Evolutionary conservation across 2,329 filamentous ascomycete genomes (phyloP), one percentile per base, ranked within the genome.

Genomic region (Epichloe baconii): DNA sequence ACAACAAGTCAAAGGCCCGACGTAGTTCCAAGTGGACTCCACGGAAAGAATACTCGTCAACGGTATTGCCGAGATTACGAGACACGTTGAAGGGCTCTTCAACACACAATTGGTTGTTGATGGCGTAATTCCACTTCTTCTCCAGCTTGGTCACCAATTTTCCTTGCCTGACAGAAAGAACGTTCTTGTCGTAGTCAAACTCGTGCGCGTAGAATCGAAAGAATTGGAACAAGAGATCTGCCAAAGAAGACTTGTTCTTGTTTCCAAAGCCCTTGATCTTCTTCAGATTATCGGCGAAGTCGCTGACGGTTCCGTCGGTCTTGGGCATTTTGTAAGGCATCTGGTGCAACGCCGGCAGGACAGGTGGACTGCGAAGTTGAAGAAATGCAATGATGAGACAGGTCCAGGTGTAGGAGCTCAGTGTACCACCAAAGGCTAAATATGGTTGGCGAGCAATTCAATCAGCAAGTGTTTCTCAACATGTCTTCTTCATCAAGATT

Each of bases 331-430:
- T 71, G 49, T 69, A 66, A 4, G 69, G 69, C 47, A 78, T 71
- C 62, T 89, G 83, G 64, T 97, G 93, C 36, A 98, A 74, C 15
- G 86, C 82, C 4, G 93, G 93, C 21, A 98, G 70, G 50, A 98
- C 80, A 0, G 91, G 86, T 15, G 88, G 86, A 53, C 85, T 77
- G 60, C 89, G 82, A 48, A 88, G 85, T 68, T 98, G 93, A 26
- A 98, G 77, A 63, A 97, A 98, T 59, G 89, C 94, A 64, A 98
- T 85, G 58, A 97, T 95, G 76, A 98, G 81, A 68, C 93, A 98
- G 64, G 97, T 97, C 93, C 93, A 98, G 21, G 93, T 96, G 65
- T 98, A 98, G 17, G 93, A 98, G 68, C 91, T 97, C 54, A 98
- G 76, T 6, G 93, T 98, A 52, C 88, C 90, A 55, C 93, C 90